Base-by-base conservation (phyloP, 73 alveolate species). In the Paramecium caudatum region DNA sequence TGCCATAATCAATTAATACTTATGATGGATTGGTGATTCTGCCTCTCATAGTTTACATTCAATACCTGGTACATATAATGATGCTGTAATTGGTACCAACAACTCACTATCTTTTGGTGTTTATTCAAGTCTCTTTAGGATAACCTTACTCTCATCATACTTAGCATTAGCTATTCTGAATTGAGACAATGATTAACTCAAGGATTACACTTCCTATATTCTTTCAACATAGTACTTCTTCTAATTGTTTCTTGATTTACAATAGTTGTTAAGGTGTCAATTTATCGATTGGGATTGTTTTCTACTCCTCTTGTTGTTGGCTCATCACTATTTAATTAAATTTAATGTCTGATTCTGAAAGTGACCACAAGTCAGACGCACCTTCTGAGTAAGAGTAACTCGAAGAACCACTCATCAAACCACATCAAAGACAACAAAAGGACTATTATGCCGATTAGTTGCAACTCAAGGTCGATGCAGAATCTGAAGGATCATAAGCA, bases 1-100 rank as follows among this genome's bases (percentile, higher is more conserved):
- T 86, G 16, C 93, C 93, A 23, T 86, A 86, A 63, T 86, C 93
- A 27, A 86, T 86, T 34, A 46, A 41, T 25, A 86, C 90, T 63
- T 69, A 25, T 30, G 61, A 47, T 36, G 82, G 61, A 37, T 45
- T 63, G 48, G 43, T 63, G 37, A 86, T 50, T 19, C 90, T 62
- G n/a, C 93, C 93, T 86, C 43, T 61, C 16, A 61, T 61, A 8
- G 12, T 65, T 21, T 47, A 3, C 21, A 61, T 36, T 37, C 12
- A 2, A 47, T 86, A 86, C 93, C 93, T 49, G 93, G 93, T 23
- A 86, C 93, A 41, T 63, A 86, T 25, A 86, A 70, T 47, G 86
- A 49, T 10, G 90, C 68, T 13, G 93, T 86, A 16, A 86, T 86
- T 10, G 93, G 93, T 2, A 86, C 93, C 27, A 86, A 61, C 5